phyloP scores from a whole-genome alignment of 441 rosid genomes.

The Macaranga tanarius region DNA sequence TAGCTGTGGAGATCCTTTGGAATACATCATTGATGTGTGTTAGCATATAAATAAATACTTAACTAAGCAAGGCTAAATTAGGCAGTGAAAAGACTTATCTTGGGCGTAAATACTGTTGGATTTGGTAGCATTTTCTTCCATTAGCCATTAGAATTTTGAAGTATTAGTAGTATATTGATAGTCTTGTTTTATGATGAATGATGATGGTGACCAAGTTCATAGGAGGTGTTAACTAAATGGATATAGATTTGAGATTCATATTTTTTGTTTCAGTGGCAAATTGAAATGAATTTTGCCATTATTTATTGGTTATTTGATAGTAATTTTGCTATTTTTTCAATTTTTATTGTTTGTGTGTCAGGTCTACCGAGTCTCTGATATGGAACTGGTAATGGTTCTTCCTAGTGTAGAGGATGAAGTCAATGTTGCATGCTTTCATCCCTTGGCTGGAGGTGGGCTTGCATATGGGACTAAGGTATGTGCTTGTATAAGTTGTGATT shows the following conservation, averaged over 20 bases:
- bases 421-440: slow-evolving; percentile 85
- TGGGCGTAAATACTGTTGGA: neutral
- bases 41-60: neutral
- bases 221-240: neutral
- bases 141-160: neutral
- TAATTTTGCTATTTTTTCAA: neutral
- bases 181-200: neutral
- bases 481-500: too few species aligned
- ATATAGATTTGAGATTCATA: neutral
- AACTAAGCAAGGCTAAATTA: neutral
- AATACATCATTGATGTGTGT: neutral
- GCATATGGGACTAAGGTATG: slow-evolving; percentile 86
- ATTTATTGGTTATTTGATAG: neutral
- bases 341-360: slow-evolving; percentile 23
- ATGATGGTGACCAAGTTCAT: neutral
- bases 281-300: neutral
- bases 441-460: slow-evolving; percentile 79
- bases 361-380: slow-evolving; percentile 84
- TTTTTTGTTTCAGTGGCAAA: neutral
- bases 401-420: slow-evolving; percentile 91
- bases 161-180: neutral
- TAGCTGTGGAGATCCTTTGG: neutral
- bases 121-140: neutral
- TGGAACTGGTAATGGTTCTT: slow-evolving; percentile 87
- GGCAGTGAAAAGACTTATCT: neutral